Conservation (phyloP, 768 basidiomycete species). For the Panaeolus cyanescens region DNA sequence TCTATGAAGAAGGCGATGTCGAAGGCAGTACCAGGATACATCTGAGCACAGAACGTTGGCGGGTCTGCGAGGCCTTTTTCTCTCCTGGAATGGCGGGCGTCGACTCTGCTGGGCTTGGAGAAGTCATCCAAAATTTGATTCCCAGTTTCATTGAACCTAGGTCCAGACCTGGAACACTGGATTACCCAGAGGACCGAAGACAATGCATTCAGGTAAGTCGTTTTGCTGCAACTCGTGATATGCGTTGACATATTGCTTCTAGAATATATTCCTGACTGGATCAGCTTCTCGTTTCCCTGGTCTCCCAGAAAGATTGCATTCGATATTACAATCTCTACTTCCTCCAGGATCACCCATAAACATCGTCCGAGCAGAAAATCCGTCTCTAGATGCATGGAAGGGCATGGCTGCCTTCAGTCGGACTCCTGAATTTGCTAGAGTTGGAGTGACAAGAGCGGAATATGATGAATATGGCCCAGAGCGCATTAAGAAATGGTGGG, state of each 20-base stretch:
- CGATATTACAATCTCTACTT: conserved; percentile 79
- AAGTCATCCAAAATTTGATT: conserved; percentile 85
- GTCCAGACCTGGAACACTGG: conserved; percentile 34
- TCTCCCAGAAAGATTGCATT: conserved; percentile 65
- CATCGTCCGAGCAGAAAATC: conserved; percentile 65
- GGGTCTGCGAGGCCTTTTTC: conserved; percentile 92
- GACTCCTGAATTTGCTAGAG: conserved; percentile 52
- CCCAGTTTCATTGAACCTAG: conserved; percentile 25
- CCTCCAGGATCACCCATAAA: conserved; percentile 78
- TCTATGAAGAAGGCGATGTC: conserved; percentile 74
- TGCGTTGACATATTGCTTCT: background rate
- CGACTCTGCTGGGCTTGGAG: conserved; percentile 93
- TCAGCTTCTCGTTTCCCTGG: conserved; percentile 75
- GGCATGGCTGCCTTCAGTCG: conserved; percentile 84
- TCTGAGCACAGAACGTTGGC: conserved; percentile 86
- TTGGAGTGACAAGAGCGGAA: conserved; percentile 72
- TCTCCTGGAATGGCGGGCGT: conserved; percentile 93
- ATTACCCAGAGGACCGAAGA: conserved; percentile 65
- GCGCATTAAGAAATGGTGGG: conserved; percentile 87
- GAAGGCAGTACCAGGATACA: conserved; percentile 80
- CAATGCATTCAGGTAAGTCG: conserved; percentile 72
- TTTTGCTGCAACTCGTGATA: background rate
- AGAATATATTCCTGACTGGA: conserved; percentile 94
- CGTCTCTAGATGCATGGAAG: conserved; percentile 80
- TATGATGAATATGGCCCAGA: conserved; percentile 93